These are phyloP conservation scores for Mollisia scopiformis DNA, from an alignment of 2,329 filamentous ascomycete genomes.

Conservation along the genomic window DNA sequence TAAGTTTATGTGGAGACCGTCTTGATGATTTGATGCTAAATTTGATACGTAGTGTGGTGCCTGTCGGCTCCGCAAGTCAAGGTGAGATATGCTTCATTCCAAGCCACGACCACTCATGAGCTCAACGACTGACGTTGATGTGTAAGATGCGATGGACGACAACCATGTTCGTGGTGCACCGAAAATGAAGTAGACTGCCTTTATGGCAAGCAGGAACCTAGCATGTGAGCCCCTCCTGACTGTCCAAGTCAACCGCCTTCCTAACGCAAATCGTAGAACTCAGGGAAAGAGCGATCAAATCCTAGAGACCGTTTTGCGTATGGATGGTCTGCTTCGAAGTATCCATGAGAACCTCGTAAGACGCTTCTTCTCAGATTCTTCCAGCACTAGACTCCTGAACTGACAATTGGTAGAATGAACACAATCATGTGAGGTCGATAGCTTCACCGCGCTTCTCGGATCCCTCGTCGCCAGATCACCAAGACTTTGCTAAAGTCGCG, in stretches of 20 bases:
- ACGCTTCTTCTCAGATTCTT: no score
- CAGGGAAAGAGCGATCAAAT: slow-evolving; percentile 55
- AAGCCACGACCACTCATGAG: background rate
- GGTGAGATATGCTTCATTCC: slow-evolving; percentile 3
- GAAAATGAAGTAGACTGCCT: slow-evolving; percentile 28
- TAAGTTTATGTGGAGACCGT: background rate
- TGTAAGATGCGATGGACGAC: slow-evolving; percentile 24
- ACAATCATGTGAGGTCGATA: slow-evolving; percentile 11
- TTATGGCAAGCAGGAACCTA: slow-evolving; percentile 21
- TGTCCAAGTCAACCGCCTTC: background rate
- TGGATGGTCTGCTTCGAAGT: slow-evolving; percentile 46
- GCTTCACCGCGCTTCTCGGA: slow-evolving; percentile 18
- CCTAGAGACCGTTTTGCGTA: slow-evolving; percentile 51
- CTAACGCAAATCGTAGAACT: slow-evolving; percentile 27
- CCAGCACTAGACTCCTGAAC: background rate
- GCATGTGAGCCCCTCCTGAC: background rate
- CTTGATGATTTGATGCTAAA: background rate
- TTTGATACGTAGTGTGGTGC: slow-evolving; percentile 19
- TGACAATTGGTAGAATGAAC: slow-evolving; percentile 11
- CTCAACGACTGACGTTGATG: background rate
- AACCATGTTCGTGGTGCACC: slow-evolving; percentile 26
- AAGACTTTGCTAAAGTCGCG: slow-evolving; percentile 23
- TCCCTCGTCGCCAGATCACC: slow-evolving; percentile 18
- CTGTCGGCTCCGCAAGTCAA: slow-evolving; percentile 22
- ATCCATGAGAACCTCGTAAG: slow-evolving; percentile 25